Evolutionary conservation across 176 grass and related monocot genomes (phyloP), one percentile per base, ranked within the genome.

Genomic region (Rhynchospora breviuscula): DNA sequence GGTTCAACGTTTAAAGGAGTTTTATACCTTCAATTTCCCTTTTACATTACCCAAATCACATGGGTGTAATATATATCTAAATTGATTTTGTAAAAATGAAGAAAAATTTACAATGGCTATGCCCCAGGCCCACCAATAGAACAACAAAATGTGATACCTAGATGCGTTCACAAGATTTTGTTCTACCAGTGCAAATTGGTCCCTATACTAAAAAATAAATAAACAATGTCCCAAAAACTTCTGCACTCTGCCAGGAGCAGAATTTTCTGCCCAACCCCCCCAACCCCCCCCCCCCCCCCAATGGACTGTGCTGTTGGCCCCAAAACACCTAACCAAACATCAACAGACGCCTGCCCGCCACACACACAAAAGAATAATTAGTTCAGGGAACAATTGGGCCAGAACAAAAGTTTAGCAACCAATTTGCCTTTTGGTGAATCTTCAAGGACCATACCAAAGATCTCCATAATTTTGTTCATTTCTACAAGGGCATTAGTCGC

Each of bases 401-500:
- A 6, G 18, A n/a, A 59, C 17, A 59, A 19, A 59, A 29, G 70
- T 75, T 75, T 53, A 29, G 71, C 19, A 75, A 49, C 71, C 71
- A 75, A 75, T 75, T 57, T 31, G 5, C 49, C 29, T 52, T 33
- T 78, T 78, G 73, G 25, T 35, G 51, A 15, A 78, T 31, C 25
- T 78, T 33, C 23, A 78, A 31, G 49, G 51, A 78, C 2, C 73
- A 78, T 33, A 57, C 49, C 22, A 57, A 54, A 56, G 31, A 33
- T 11, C 47, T 57, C 15, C 25, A 57, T 33, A 18, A 57, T 33
- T 35, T 81, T 81, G 18, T 81, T 18, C 48, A 31, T 62, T 68
- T 64, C 83, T 91, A 98, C 79, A 95, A 69, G 63, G 95, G 89
- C 89, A 86, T 87, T 31, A 98, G 84, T 85, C 89, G 92, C 67